Conservation (phyloP, 1,139 yeast genomes). For the Yamadazyma pseudoaaseri region DNA sequence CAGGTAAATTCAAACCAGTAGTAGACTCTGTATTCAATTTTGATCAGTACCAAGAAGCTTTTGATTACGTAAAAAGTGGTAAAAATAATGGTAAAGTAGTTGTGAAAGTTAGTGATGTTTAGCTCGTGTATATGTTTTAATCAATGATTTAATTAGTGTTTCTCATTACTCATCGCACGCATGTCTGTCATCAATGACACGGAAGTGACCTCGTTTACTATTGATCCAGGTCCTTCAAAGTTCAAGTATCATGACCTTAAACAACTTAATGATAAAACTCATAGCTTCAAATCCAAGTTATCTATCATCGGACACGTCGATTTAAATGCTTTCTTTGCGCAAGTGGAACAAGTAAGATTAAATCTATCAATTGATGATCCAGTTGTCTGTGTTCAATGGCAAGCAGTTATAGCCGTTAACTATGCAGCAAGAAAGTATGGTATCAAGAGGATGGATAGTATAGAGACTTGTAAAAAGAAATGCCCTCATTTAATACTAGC, state of each 20-base stretch:
- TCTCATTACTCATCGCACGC: slow-evolving; percentile 1
- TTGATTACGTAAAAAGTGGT: slow-evolving; percentile 43
- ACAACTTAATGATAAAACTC: slow-evolving; percentile 43
- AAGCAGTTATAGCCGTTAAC: slow-evolving; percentile 80
- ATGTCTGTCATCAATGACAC: slow-evolving; percentile 9
- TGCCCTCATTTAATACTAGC: slow-evolving; percentile 77
- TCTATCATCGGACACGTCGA: slow-evolving; percentile 84
- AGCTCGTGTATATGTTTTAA: too few relatives aligned
- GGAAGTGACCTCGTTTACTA: slow-evolving; percentile 5
- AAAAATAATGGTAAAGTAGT: slow-evolving; percentile 66
- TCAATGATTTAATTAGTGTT: too few relatives aligned
- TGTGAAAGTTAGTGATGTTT: slow-evolving; percentile 15
- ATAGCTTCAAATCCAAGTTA: slow-evolving; percentile 63
- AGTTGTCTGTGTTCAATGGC: slow-evolving; percentile 95
- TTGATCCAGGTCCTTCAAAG: slow-evolving; percentile 15
- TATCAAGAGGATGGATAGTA: slow-evolving; percentile 71
- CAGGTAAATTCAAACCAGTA: slow-evolving; percentile 40
- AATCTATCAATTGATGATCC: slow-evolving; percentile 69
- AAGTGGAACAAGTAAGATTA: slow-evolving; percentile 80
- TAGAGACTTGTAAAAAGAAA: slow-evolving; percentile 65
- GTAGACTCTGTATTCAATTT: slow-evolving; percentile 56
- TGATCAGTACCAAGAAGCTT: slow-evolving; percentile 49
- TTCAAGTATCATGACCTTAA: slow-evolving; percentile 49
- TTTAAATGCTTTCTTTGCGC: slow-evolving; percentile 94
- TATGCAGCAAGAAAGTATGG: slow-evolving; percentile 88